Conservation (phyloP, 305 asterid genomes). For the Rubia occidens region DNA sequence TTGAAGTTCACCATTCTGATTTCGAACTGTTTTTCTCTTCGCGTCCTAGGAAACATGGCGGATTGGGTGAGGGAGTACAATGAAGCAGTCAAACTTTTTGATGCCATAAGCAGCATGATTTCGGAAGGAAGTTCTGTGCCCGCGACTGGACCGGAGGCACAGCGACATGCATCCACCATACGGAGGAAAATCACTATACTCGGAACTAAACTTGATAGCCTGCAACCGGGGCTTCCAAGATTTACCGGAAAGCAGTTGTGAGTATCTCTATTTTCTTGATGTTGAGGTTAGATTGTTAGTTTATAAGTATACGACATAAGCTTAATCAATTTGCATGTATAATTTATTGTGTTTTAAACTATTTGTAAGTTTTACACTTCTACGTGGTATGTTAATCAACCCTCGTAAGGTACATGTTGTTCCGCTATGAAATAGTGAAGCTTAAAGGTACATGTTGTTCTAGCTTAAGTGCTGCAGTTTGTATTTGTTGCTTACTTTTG, state of each 20-base stretch:
- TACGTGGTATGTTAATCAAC: neutral
- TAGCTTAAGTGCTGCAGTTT: neutral
- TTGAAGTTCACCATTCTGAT: neutral
- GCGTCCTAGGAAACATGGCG: slow-evolving; percentile 49
- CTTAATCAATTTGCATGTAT: neutral
- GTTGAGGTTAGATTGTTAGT: neutral
- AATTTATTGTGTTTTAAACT: neutral
- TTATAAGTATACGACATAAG: neutral
- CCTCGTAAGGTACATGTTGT: neutral
- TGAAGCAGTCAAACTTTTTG: slow-evolving; percentile 80
- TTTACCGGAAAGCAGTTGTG: slow-evolving; percentile 68
- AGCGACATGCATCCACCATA: slow-evolving; percentile 75
- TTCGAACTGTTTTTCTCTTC: slow-evolving; percentile 3
- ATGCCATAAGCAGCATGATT: slow-evolving; percentile 78
- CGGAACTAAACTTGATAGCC: slow-evolving; percentile 72
- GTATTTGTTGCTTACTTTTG: neutral
- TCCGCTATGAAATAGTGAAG: neutral
- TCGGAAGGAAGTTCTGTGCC: slow-evolving; percentile 70
- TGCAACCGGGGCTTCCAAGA: slow-evolving; percentile 56
- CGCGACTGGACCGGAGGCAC: slow-evolving; percentile 68
- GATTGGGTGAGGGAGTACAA: slow-evolving; percentile 98
- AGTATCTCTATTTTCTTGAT: slow-evolving; percentile 21
- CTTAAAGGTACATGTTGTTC: neutral
- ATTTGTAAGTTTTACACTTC: neutral
- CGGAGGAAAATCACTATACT: slow-evolving; percentile 87